Evolutionary conservation across 192 early-diverging fungal genomes (phyloP).

Genomic region (Spinellus fusiger): DNA sequence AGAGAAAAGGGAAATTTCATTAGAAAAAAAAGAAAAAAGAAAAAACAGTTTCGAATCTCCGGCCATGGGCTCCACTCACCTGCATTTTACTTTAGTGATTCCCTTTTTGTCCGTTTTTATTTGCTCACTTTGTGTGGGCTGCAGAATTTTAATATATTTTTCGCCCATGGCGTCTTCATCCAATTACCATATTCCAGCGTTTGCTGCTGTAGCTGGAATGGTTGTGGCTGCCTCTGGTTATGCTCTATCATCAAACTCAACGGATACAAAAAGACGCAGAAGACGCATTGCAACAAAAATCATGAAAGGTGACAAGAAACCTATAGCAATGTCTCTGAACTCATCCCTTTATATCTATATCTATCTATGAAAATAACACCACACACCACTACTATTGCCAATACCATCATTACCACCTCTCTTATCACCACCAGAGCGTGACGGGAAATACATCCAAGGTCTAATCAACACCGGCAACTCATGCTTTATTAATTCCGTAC

Average conservation of each 20-base stretch:
- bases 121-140: background rate
- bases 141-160: background rate
- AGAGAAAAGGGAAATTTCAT: background rate
- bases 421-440: conserved; percentile 17
- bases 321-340: background rate
- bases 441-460: conserved; percentile 48
- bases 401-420: background rate
- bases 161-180: conserved; percentile 9
- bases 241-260: conserved; percentile 6
- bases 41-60: background rate
- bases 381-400: too few relatives aligned
- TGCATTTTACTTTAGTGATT: background rate
- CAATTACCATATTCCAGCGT: conserved; percentile 31
- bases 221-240: conserved; percentile 27
- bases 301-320: conserved; percentile 11
- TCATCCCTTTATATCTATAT: too few relatives aligned
- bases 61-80: background rate
- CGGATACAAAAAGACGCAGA: conserved; percentile 17
- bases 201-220: conserved; percentile 31
- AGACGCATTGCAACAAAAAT: conserved; percentile 26
- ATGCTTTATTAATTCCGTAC: conserved; percentile 87
- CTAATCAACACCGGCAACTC: conserved; percentile 86
- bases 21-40: background rate
- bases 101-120: background rate
- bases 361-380: too few relatives aligned